Evolutionary conservation across 352 stramenopile genomes (phyloP).

Genomic region (Nothophytophthora sp.): DNA sequence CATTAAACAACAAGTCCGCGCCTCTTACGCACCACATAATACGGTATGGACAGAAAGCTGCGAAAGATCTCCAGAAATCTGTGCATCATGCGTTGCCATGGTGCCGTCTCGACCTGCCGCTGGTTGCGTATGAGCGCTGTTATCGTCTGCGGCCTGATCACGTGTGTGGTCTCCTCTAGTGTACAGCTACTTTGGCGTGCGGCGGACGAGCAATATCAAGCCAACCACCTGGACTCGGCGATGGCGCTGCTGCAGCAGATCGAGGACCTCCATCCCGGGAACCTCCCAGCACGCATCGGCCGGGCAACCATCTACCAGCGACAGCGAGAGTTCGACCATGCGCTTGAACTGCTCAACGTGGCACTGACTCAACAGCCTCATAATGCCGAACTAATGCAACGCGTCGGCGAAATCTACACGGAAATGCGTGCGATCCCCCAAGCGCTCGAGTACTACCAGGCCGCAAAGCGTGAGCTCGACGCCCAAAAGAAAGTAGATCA

Average conservation of each 20-base stretch:
- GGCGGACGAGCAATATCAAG: conserved; percentile 23
- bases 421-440: conserved; percentile 21
- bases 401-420: conserved; percentile 36
- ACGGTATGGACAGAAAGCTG: too few relatives aligned
- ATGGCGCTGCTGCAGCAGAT: conserved; percentile 31
- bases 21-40: too few relatives aligned
- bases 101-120: too few relatives aligned
- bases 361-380: conserved; percentile 13
- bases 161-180: neutral
- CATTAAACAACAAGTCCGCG: too few relatives aligned
- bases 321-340: conserved; percentile 24
- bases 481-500: neutral
- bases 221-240: conserved; percentile 24
- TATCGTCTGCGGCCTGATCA: too few relatives aligned
- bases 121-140: too few relatives aligned
- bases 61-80: too few relatives aligned
- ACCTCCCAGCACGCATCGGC: conserved; percentile 20
- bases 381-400: conserved; percentile 19
- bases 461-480: conserved; percentile 12
- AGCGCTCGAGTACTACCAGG: conserved; percentile 19
- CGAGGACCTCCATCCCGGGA: conserved; percentile 17
- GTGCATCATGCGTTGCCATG: too few relatives aligned
- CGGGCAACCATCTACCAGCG: conserved; percentile 33
- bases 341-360: conserved; percentile 19
- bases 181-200: conserved; percentile 29